Base-by-base conservation (phyloP, 345 rosid genomes). In the Lagerstroemia speciosa region DNA sequence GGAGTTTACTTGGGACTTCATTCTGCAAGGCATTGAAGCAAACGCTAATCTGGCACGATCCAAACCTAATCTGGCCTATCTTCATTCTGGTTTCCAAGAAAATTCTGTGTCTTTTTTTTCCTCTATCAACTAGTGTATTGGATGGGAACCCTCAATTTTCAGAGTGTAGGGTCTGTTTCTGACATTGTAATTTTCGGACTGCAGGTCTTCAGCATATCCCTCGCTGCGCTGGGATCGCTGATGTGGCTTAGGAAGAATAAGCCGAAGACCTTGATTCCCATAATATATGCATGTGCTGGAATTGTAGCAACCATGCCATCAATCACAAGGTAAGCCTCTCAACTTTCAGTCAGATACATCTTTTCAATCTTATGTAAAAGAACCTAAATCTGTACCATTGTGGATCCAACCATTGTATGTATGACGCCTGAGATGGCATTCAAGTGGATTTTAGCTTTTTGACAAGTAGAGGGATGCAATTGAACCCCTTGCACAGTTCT, bases 171-270 rank as follows among this genome's bases (percentile, higher is more conserved):
- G n/a, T n/a, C n/a, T 58, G 63, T 27, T 58, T 12, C 34, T 58
- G 4, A 58, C 17, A 14, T 30, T 27, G 9, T 58, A 27, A 53
- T 58, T 72, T 73, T 66, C 68, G 71, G 61, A 63, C 61, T 64
- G 74, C 85, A 91, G 98, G 94, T 91, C 76, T 80, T 93, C 67
- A 85, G 91, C 22, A 84, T 93, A 78, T 93, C 98, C 41, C 85
- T 93, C 68, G 96, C 97, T 45, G 98, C 98, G 4, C 79, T 91
- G 79, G 98, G 97, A 69, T 93, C 98, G 24, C 77, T 93, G 81
- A 93, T 93, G 88, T 93, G 98, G 97, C 92, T 93, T 57, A 85
- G 98, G 69, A 91, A 91, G 76, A 94, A 89, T 87, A 94, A 94
- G 63, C 97, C 99, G 10, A 94, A 80, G 85, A 80, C 90, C 7